A percentile compares a stretch with the other conserved stretches of the same genome.
These are phyloP conservation scores for Striga asiatica DNA, from an alignment of 257 asterid species.

Conservation along the genomic window DNA sequence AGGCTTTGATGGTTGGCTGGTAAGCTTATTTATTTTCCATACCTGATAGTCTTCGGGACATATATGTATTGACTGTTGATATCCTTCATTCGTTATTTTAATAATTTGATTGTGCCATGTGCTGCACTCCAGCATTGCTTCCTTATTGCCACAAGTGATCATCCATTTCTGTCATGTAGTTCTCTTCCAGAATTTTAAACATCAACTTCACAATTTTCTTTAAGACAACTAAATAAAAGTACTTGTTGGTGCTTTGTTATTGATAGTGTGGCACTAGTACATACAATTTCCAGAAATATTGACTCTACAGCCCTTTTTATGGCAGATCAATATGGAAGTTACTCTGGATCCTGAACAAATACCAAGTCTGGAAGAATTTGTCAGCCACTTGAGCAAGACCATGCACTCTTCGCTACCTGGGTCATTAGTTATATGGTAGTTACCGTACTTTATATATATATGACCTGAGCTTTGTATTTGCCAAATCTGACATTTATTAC, in stretches of 20 bases:
- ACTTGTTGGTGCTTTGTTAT: not conserved
- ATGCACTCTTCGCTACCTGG: conserved; percentile 84
- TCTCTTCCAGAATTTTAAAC: too few relatives aligned
- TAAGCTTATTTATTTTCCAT: conserved; percentile 34
- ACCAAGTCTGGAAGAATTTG: conserved; percentile 67
- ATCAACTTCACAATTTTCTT: not conserved
- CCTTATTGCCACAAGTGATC: not conserved
- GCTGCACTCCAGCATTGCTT: not conserved
- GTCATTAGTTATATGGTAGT: conserved; percentile 82
- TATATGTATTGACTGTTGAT: too few relatives aligned
- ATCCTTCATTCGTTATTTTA: not conserved
- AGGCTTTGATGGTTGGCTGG: conserved; percentile 99
- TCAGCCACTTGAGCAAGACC: conserved; percentile 58
- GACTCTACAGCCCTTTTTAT: not conserved
- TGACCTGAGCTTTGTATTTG: conserved; percentile 3
- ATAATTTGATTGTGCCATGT: not conserved
- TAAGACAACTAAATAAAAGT: not conserved
- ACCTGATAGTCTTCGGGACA: too few relatives aligned
- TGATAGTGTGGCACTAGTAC: not conserved
- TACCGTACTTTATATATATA: not conserved
- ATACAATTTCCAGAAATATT: not conserved
- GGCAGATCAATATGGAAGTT: conserved; percentile 84
- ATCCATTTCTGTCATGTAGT: too few relatives aligned
- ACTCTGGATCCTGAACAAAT: conserved; percentile 47
- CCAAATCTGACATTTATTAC: not conserved